Evolutionary conservation across 495 filamentous ascomycete genomes (phyloP), one percentile per base, ranked within the genome.

Genomic region (Penicillium psychrofluorescens): DNA sequence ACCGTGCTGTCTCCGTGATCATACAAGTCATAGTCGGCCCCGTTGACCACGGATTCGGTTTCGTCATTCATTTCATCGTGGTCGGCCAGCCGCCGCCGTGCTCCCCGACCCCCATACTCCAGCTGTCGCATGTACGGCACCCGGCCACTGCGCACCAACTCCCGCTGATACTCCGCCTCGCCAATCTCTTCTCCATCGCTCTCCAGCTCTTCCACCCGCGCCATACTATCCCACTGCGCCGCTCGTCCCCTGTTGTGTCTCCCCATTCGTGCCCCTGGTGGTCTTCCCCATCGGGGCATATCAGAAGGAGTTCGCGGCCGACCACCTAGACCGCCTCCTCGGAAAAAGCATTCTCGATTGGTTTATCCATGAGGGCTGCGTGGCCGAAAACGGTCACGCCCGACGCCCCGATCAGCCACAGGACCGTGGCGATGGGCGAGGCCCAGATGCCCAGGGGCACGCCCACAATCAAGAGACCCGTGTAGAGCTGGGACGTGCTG

Each of bases 261-360:
- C 74, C 80, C 78, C 69, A 53, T 54, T 59, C 66, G 76, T 80
- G 78, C 83, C 84, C 85, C 85, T 79, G 86, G 84, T 90, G 88
- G 88, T 95, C 90, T 95, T 95, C 88, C 90, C 90, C 88, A 86
- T 84, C 71, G 81, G 86, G 86, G 87, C 86, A 82, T 83, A 85
- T 76, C 75, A 80, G 88, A 81, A 83, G 89, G 90, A 95, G 88
- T 80, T 94, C 87, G 90, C 89, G 89, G 90, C 86, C 90, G 90
- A 95, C 90, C 90, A 90, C 79, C 83, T 96, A 97, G 87, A 96
- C 90, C 90, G 90, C 92, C 91, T 97, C 94, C 92, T 95, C 92
- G 79, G 94, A 98, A 96, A 98, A 98, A 98, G 91, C 90, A 90
- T 91, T 90, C 81, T 96, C 92, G 76, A 97, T 95, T 32, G 91